Evolutionary conservation across 306 rosid genomes (phyloP).

Genomic region (Pachyrhizus erosus): DNA sequence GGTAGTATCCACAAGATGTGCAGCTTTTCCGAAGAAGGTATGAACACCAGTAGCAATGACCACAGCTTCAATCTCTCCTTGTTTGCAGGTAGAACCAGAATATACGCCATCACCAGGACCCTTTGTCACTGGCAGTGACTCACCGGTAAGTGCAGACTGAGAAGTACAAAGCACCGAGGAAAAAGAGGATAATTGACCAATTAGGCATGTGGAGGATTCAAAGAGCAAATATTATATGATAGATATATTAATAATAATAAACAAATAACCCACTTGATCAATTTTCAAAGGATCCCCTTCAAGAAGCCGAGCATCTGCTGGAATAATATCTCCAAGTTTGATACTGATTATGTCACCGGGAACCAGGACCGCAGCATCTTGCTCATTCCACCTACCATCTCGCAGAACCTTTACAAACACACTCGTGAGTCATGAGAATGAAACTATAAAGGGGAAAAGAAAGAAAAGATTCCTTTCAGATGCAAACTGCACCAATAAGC

Average conservation of each 20-base stretch:
- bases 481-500: slow-evolving; percentile 15
- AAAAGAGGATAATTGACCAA: slow-evolving; percentile 7
- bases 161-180: slow-evolving; percentile 43
- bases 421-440: slow-evolving; percentile 22
- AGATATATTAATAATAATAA: background rate
- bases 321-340: slow-evolving; percentile 91
- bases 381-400: slow-evolving; percentile 96
- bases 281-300: slow-evolving; percentile 98
- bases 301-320: slow-evolving; percentile 97
- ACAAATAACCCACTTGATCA: slow-evolving; percentile 69
- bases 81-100: slow-evolving; percentile 98
- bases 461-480: slow-evolving; percentile 13
- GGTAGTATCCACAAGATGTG: slow-evolving; percentile 95
- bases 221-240: background rate
- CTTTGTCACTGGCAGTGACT: slow-evolving; percentile 94
- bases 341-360: slow-evolving; percentile 93
- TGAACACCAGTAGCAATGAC: slow-evolving; percentile 99
- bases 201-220: slow-evolving; percentile 15
- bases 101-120: slow-evolving; percentile 98
- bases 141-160: slow-evolving; percentile 98
- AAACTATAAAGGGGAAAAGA: slow-evolving; percentile 29
- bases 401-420: slow-evolving; percentile 79
- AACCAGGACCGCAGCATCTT: slow-evolving; percentile 82
- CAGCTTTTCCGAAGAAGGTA: slow-evolving; percentile 98
- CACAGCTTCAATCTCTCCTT: slow-evolving; percentile 97